Evolutionary conservation across 768 basidiomycete species (phyloP).

Genomic region (Lanmaoa pseudosensibilis): DNA sequence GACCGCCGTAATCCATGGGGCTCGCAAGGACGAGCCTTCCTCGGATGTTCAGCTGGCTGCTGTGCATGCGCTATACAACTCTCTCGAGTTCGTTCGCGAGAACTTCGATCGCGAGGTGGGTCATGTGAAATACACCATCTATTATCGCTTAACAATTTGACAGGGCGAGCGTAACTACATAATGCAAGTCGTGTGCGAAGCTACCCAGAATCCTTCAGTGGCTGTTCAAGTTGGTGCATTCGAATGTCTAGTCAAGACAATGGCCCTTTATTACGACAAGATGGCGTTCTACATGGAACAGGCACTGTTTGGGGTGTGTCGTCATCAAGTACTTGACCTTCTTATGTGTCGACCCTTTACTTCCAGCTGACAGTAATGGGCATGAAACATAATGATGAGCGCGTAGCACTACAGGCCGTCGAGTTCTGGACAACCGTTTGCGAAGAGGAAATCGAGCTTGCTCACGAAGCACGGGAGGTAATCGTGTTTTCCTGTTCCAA

Average conservation of each 20-base stretch:
- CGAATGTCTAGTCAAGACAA: conserved; percentile 93
- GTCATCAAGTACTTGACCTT: conserved; percentile 6
- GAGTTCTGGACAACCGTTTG: conserved; percentile 99
- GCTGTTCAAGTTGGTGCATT: conserved; percentile 94
- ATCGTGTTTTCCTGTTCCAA: conserved; percentile 12
- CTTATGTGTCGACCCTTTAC: conserved; percentile 12
- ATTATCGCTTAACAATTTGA: conserved; percentile 2
- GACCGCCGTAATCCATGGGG: conserved; percentile 97
- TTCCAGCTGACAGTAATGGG: conserved; percentile 90
- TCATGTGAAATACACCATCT: conserved; percentile 12
- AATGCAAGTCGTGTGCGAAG: conserved; percentile 99
- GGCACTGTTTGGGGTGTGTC: conserved; percentile 90
- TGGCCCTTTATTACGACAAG: conserved; percentile 98
- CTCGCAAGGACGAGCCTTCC: conserved; percentile 92
- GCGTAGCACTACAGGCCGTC: conserved; percentile 92
- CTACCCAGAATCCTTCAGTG: conserved; percentile 81
- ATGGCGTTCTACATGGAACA: conserved; percentile 99
- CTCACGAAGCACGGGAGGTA: conserved; percentile 90
- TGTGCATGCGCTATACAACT: conserved; percentile 90
- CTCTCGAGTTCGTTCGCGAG: conserved; percentile 94
- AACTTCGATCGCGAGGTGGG: conserved; percentile 96
- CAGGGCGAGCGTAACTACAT: conserved; percentile 99
- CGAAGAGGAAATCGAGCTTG: conserved; percentile 93
- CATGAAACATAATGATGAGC: conserved; percentile 91
- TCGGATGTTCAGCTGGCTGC: conserved; percentile 91